phyloP scores from a whole-genome alignment of 208 protist genomes.

The Trypanosoma congolense region DNA sequence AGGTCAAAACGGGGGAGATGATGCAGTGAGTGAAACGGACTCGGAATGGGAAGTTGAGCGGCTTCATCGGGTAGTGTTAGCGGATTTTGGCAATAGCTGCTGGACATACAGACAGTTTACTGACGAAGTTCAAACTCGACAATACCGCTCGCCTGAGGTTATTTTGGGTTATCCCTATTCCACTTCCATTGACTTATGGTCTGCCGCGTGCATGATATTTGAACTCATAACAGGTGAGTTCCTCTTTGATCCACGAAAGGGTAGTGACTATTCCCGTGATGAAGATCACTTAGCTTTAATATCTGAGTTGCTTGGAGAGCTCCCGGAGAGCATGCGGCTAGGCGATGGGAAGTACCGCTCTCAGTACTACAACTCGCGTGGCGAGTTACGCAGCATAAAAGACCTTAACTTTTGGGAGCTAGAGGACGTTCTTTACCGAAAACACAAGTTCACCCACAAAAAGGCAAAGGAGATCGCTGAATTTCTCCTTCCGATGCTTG shows the following conservation, averaged over 20 bases:
- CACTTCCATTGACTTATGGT: constrained; percentile 90
- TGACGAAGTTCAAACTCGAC: constrained; percentile 89
- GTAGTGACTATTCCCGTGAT: constrained; percentile 85
- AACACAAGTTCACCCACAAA: constrained; percentile 86
- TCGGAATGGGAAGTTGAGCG: constrained; percentile 80
- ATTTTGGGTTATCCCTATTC: constrained; percentile 86
- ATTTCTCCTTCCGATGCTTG: constrained; percentile 95
- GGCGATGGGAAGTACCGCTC: constrained; percentile 63
- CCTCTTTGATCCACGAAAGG: constrained; percentile 91
- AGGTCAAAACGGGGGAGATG: constrained; percentile 26
- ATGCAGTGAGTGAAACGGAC: constrained; percentile 61
- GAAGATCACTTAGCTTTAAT: constrained; percentile 93
- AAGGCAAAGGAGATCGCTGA: constrained; percentile 89
- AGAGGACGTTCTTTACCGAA: constrained; percentile 89
- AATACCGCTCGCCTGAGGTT: constrained; percentile 92
- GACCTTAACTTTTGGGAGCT: constrained; percentile 71
- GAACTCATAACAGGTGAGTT: constrained; percentile 93
- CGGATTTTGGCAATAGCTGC: constrained; percentile 98
- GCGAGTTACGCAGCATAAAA: constrained; percentile 74
- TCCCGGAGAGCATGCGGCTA: constrained; percentile 85
- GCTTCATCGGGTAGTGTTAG: constrained; percentile 92
- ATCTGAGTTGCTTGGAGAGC: constrained; percentile 89
- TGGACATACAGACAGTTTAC: constrained; percentile 97
- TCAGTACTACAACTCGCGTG: constrained; percentile 86
- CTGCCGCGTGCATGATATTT: constrained; percentile 91